Base-by-base conservation (phyloP, 1,284 basidiomycete genomes). In the Rhodotorula sp. region DNA sequence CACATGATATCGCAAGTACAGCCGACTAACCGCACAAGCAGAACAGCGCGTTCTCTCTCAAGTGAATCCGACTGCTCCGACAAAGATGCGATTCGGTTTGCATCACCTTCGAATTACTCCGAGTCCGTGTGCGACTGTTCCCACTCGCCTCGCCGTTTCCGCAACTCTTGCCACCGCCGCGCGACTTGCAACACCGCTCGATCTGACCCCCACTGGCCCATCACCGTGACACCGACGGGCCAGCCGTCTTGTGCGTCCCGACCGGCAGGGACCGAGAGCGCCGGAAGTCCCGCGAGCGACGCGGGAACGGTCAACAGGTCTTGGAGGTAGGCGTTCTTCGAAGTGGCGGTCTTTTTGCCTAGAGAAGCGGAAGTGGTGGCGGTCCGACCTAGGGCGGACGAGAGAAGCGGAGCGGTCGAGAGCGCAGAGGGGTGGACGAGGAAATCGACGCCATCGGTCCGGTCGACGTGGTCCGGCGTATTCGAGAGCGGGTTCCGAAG, bases 251-350 rank as follows among this genome's bases (percentile, higher is more conserved):
- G 51, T 79, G 26, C 81, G 85, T 29, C 67, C 63, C 29, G 69
- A 14, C 83, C 82, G 3, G 85, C 85, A 0, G 95, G 93, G 1
- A 97, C 86, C 62, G 85, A 90, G 61, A 97, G 78, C 0, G 90
- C 90, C 0, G 95, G 94, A 39, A 98, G 78, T 0, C 95, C 94
- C 0, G 92, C 93, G 49, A 99, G 83, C 2, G 90, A 93, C 2
- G 93, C 93, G 1, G 94, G 92, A 0, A 96, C 92, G 0, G 93
- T 97, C 75, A 99, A 83, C 5, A 97, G 86, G 76, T 99, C 96
- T 79, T 98, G 95, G 18, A 92, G 87, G 80, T 98, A 99, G 64
- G 64, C 34, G 48, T 49, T 59, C 5, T 49, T 47, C 26, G 48
- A 26, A 14, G 61, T 12, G 6, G 61, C 12, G 26, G n/a, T 0